These are phyloP conservation scores for Flagelloscypha sp. DNA, from an alignment of 768 basidiomycete species.

Conservation along the genomic window DNA sequence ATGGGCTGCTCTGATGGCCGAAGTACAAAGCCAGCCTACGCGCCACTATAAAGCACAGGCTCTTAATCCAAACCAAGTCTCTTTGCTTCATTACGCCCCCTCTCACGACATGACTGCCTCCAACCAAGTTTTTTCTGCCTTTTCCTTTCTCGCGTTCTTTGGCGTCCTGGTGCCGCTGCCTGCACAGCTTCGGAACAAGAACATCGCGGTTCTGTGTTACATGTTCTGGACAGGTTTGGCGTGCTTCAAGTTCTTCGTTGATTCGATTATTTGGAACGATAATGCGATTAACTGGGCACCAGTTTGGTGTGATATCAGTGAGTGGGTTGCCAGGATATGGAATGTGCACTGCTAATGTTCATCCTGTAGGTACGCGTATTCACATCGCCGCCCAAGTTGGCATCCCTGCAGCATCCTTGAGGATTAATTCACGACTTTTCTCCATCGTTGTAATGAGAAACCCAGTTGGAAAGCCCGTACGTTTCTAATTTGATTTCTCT, in stretches of 20 bases:
- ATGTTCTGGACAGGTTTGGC: slow-evolving; percentile 39
- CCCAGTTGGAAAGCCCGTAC: not conserved
- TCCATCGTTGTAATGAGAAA: slow-evolving; percentile 11
- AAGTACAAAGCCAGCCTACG: too few species aligned
- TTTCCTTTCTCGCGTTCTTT: slow-evolving; percentile 28
- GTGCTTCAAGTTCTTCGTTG: slow-evolving; percentile 35
- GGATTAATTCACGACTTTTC: slow-evolving; percentile 26
- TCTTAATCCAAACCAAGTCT: too few species aligned
- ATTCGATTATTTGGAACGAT: slow-evolving; percentile 43
- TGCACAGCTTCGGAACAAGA: slow-evolving; percentile 27
- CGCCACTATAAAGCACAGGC: too few species aligned
- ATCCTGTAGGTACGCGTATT: slow-evolving; percentile 15
- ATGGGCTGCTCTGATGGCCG: too few species aligned
- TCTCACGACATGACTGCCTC: too few species aligned
- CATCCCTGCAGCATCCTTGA: slow-evolving; percentile 18
- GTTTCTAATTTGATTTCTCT: not conserved
- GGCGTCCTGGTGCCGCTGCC: slow-evolving; percentile 29
- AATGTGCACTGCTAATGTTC: not conserved
- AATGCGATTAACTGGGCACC: slow-evolving; percentile 24
- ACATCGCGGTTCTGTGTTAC: slow-evolving; percentile 44
- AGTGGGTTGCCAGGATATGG: not conserved
- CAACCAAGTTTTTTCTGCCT: slow-evolving; percentile 19
- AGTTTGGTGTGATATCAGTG: slow-evolving; percentile 27
- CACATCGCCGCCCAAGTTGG: slow-evolving; percentile 16
- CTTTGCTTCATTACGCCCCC: too few species aligned